Percentiles rank a stretch among this genome's conserved stretches.
phyloP scores from a whole-genome alignment of 2,329 filamentous ascomycete species.

The Fragosphaeria purpurea region DNA sequence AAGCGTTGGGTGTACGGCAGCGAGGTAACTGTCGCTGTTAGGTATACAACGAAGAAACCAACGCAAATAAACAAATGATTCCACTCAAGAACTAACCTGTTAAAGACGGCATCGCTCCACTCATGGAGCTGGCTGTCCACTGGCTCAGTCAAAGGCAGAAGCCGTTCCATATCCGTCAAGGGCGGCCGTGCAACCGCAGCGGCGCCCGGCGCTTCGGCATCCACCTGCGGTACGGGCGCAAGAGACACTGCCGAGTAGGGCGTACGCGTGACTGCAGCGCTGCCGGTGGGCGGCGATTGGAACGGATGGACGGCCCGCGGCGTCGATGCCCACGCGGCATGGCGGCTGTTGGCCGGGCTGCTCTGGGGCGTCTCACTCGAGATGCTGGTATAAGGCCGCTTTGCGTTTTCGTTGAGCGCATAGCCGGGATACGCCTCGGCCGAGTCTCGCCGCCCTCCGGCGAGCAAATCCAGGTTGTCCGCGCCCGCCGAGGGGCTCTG shows the following conservation, averaged over 20 bases:
- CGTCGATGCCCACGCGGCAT: conserved; percentile 38
- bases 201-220: background rate
- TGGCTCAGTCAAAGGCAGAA: conserved; percentile 18
- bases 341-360: conserved; percentile 32
- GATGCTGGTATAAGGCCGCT: conserved; percentile 40
- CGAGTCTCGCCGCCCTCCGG: conserved; percentile 32
- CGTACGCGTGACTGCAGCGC: conserved; percentile 10
- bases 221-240: conserved; percentile 9
- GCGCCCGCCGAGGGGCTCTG: conserved; percentile 20
- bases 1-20: conserved; percentile 54
- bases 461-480: conserved; percentile 33
- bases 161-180: conserved; percentile 18
- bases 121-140: conserved; percentile 25
- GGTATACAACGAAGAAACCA: background rate
- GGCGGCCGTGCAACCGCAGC: conserved; percentile 3
- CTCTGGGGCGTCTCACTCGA: conserved; percentile 25
- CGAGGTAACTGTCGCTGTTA: conserved; percentile 42
- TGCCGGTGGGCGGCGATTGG: conserved; percentile 16
- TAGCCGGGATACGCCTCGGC: conserved; percentile 21
- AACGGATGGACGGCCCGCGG: conserved; percentile 24
- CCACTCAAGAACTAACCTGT: conserved; percentile 27
- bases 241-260: conserved; percentile 8
- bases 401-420: conserved; percentile 27
- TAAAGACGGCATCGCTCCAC: conserved; percentile 35
- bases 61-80: background rate